Percentiles rank a stretch among this genome's conserved stretches.
These are phyloP conservation scores for Yamadazyma sp. DNA, from an alignment of 1,139 yeast species.

Conservation along the genomic window DNA sequence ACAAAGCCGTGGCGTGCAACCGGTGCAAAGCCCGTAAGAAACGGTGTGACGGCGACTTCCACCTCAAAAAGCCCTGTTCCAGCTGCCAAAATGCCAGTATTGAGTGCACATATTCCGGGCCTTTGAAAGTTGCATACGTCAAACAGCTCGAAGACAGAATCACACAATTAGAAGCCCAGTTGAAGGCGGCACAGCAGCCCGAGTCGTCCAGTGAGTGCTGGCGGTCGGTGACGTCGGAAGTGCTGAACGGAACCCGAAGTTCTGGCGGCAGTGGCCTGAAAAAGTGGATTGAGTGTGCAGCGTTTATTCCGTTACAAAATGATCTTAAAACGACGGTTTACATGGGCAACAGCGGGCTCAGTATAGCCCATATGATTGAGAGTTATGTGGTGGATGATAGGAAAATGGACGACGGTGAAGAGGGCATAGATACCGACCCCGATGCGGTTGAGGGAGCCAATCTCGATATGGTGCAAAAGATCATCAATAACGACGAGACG, in stretches of 20 bases:
- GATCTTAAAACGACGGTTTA: slow-evolving; percentile 9
- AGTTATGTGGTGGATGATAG: slow-evolving; percentile 7
- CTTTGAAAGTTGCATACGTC: slow-evolving; percentile 5
- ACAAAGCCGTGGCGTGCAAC: slow-evolving; percentile 4
- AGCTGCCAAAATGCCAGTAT: slow-evolving; percentile 4
- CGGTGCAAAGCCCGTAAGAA: slow-evolving; percentile 10
- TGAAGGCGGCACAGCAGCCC: slow-evolving; percentile 1
- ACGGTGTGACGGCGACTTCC: slow-evolving; percentile 11
- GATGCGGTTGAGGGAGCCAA: slow-evolving; percentile 3
- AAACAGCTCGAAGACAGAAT: slow-evolving; percentile 7
- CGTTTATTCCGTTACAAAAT: slow-evolving; percentile 12
- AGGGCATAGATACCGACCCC: not conserved
- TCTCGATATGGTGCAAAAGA: no score
- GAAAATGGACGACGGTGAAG: not conserved
- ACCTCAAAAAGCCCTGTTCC: slow-evolving; percentile 2
- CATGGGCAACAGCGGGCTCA: slow-evolving; percentile 9
- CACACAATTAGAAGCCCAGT: slow-evolving; percentile 4
- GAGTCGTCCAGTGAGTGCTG: no score
- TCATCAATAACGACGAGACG: slow-evolving; percentile 5
- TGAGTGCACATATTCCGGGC: slow-evolving; percentile 6
- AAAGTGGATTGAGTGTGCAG: slow-evolving; percentile 11
- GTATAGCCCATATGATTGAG: slow-evolving; percentile 11
- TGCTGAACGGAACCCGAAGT: not conserved
- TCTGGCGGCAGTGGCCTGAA: slow-evolving; percentile 1
- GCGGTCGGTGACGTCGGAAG: not conserved